Evolutionary conservation across 2,329 filamentous ascomycete genomes (phyloP), one percentile per base, ranked within the genome.

Genomic region (Aspergillus ruber): DNA sequence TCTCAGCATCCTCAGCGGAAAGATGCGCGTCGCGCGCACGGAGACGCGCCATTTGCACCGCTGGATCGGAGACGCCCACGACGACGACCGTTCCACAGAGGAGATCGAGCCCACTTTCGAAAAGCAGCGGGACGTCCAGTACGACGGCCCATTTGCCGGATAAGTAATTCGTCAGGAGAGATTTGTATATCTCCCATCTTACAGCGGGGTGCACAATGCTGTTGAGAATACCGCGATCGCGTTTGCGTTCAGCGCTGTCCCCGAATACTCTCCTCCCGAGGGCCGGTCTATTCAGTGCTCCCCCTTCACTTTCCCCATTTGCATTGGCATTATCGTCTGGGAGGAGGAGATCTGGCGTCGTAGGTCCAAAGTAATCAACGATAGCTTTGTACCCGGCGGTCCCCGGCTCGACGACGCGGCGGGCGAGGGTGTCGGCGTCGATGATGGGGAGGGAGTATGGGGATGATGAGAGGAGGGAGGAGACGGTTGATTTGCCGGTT

Each of bases 401-500:
- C 23, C 93, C 93, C 1, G 93, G 93, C 67, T 95, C 89, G 66
- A 98, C 91, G 50, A 97, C 93, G 67, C 93, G 81, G 59, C 91
- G 90, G 42, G 93, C 91, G 51, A 97, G 79, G 47, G 94, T 73
- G 73, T 98, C 93, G 64, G 93, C 91, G 65, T 98, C 93, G 73
- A 98, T 85, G 58, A 98, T 80, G 60, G 93, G 90, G 52, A 98
- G 80, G 51, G 81, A 85, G 75, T 96, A 87, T 0, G 91, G 93
- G 4, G 87, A 76, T 4, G 81, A 77, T 44, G 86, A 82, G 60
- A 98, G 86, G 58, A 95, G 79, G 35, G 79, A 77, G 23, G 93
- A 95, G 47, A 96, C 90, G 56, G 91, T 98, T 41, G 91, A 95
- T 80, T 98, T 98, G 67, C 93, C 93, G 5, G 93, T 98, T 51